phyloP scores from a whole-genome alignment of 2,329 filamentous ascomycete species.

The Lachnellula arida region DNA sequence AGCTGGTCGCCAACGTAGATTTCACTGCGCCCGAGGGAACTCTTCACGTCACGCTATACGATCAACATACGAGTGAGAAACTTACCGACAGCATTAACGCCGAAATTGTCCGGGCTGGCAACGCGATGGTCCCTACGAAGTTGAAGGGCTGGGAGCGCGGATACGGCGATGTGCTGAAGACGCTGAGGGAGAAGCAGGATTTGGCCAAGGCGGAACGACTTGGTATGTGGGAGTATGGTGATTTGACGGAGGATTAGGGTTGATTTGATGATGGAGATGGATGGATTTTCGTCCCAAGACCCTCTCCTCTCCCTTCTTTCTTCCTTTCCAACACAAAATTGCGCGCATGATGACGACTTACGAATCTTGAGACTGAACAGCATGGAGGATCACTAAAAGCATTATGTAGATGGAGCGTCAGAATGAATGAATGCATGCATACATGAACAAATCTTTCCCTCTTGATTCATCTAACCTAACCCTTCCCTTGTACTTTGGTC shows the following conservation, averaged over 20 bases:
- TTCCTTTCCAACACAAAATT: neutral
- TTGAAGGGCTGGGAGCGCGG: conserved; percentile 85
- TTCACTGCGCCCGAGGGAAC: conserved; percentile 76
- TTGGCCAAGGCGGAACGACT: conserved; percentile 74
- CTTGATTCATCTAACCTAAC: no score
- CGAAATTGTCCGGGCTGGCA: conserved; percentile 75
- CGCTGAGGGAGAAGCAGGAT: conserved; percentile 67
- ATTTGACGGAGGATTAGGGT: conserved; percentile 78
- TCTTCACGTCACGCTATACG: conserved; percentile 83
- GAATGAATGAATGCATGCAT: no score
- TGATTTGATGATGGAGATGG: neutral
- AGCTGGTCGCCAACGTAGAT: conserved; percentile 88
- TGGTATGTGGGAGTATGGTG: conserved; percentile 98
- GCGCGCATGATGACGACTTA: neutral
- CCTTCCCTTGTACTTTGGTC: no score
- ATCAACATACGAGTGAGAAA: conserved; percentile 60
- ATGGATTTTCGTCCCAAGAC: neutral
- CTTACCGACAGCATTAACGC: conserved; percentile 81
- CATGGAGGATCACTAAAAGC: no score
- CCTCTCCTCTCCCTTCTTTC: no score
- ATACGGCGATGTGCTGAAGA: conserved; percentile 65
- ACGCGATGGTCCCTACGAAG: conserved; percentile 89
- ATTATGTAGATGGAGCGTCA: no score
- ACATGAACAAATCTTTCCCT: no score
- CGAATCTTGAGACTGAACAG: no score